Percentiles rank a stretch among this genome's conserved stretches.
These are phyloP conservation scores for Yarrowia sp. DNA, from an alignment of 805 yeast genomes.

Conservation along the genomic window DNA sequence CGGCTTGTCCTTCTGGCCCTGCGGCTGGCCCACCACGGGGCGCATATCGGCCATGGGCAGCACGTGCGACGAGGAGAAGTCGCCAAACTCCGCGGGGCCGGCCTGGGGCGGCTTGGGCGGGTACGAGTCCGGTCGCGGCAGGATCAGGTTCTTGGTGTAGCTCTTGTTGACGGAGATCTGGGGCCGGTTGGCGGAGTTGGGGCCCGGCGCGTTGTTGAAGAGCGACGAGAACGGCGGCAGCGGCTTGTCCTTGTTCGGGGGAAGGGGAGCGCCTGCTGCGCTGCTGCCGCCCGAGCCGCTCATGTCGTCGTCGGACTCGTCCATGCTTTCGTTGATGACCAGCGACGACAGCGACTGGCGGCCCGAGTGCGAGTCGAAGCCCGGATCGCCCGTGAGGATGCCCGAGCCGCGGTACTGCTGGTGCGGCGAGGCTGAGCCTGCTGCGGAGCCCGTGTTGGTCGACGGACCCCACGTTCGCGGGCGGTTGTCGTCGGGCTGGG, in stretches of 20 bases:
- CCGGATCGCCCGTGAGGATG: slow-evolving; percentile 31
- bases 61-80: slow-evolving; percentile 9
- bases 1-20: slow-evolving; percentile 31
- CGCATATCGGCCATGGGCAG: slow-evolving; percentile 35
- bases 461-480: slow-evolving; percentile 38
- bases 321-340: slow-evolving; percentile 28
- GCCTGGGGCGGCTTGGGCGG: slow-evolving; percentile 30
- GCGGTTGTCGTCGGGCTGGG: slow-evolving; percentile 33
- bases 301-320: slow-evolving; percentile 20
- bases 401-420: slow-evolving; percentile 29
- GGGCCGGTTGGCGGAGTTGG: slow-evolving; percentile 30
- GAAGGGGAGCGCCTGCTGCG: neutral
- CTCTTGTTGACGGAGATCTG: slow-evolving; percentile 34
- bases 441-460: slow-evolving; percentile 27
- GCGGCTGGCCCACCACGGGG: slow-evolving; percentile 29
- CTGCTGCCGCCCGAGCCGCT: slow-evolving; percentile 1
- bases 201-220: neutral
- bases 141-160: slow-evolving; percentile 35
- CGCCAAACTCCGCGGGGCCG: slow-evolving; percentile 25
- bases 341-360: slow-evolving; percentile 33
- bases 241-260: slow-evolving; percentile 20
- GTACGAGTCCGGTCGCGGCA: slow-evolving; percentile 36
- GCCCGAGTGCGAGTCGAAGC: slow-evolving; percentile 30
- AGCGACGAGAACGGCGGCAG: slow-evolving; percentile 12
- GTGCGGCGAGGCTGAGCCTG: neutral